These are phyloP conservation scores for Kurtzmaniella quercitrusa DNA, from an alignment of 1,139 yeast species.

Conservation along the genomic window DNA sequence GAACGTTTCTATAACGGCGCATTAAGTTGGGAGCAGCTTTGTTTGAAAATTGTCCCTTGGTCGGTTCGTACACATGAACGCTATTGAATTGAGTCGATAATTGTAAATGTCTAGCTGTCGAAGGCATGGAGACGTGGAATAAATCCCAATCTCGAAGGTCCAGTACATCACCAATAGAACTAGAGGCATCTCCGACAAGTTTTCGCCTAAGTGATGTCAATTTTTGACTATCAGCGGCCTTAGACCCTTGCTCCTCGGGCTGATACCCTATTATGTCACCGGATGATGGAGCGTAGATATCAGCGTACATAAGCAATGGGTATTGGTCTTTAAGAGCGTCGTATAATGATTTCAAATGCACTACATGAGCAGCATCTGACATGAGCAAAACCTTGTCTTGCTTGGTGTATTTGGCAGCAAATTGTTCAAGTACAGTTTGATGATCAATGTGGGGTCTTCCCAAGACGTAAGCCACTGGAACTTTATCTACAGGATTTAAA, in stretches of 20 bases:
- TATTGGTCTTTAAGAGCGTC: constrained; percentile 21
- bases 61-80: constrained; percentile 47
- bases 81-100: constrained; percentile 65
- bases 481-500: constrained; percentile 65
- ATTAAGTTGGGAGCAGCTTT: constrained; percentile 77
- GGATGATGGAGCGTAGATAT: constrained; percentile 24
- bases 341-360: constrained; percentile 34
- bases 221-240: constrained; percentile 1
- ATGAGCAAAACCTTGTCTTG: constrained; percentile 49
- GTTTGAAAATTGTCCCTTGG: constrained; percentile 10
- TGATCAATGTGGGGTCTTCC: constrained; percentile 59
- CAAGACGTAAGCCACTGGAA: constrained; percentile 74
- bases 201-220: constrained; percentile 22
- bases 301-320: constrained; percentile 51
- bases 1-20: constrained; percentile 83
- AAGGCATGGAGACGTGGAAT: constrained; percentile 71
- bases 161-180: constrained; percentile 17
- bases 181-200: constrained; percentile 15
- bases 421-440: constrained; percentile 25
- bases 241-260: constrained; percentile 12
- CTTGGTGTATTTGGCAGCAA: constrained; percentile 27
- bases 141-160: constrained; percentile 41
- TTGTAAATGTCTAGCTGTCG: constrained; percentile 73
- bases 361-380: constrained; percentile 64
- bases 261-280: constrained; percentile 43